Evolutionary conservation across 2,329 filamentous ascomycete genomes (phyloP).

Genomic region (Raffaelea albimanens): DNA sequence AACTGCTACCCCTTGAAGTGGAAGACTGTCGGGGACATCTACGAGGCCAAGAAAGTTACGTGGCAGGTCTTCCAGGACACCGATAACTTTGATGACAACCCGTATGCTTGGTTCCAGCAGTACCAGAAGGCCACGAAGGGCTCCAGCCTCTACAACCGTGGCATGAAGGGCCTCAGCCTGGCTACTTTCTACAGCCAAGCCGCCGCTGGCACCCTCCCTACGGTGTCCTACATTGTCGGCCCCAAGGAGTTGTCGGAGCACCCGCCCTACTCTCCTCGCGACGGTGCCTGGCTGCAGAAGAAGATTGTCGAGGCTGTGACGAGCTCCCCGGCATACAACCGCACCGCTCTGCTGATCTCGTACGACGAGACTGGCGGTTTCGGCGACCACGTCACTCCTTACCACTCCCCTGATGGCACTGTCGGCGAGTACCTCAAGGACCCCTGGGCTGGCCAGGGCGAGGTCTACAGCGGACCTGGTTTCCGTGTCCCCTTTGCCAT

Average conservation of each 20-base stretch:
- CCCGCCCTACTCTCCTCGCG: constrained; percentile 39
- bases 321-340: constrained; percentile 36
- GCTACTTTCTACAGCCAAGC: constrained; percentile 32
- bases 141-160: constrained; percentile 27
- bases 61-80: constrained; percentile 36
- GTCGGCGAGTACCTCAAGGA: constrained; percentile 36
- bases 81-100: constrained; percentile 38
- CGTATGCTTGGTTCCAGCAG: constrained; percentile 36
- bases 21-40: constrained; percentile 33
- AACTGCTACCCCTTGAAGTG: constrained; percentile 37
- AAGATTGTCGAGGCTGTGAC: constrained; percentile 41
- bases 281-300: constrained; percentile 47
- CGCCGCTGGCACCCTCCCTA: constrained; percentile 34
- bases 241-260: constrained; percentile 43
- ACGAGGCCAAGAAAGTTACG: constrained; percentile 28
- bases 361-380: constrained; percentile 40
- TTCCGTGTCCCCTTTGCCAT: constrained; percentile 39
- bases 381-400: constrained; percentile 38
- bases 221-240: constrained; percentile 35
- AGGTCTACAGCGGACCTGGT: constrained; percentile 10
- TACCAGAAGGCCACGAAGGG: constrained; percentile 28
- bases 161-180: constrained; percentile 29
- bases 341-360: constrained; percentile 36
- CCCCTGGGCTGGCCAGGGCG: constrained; percentile 24
- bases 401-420: constrained; percentile 31